Conservation (phyloP, 345 rosid genomes). For the Eucalyptus globulus region DNA sequence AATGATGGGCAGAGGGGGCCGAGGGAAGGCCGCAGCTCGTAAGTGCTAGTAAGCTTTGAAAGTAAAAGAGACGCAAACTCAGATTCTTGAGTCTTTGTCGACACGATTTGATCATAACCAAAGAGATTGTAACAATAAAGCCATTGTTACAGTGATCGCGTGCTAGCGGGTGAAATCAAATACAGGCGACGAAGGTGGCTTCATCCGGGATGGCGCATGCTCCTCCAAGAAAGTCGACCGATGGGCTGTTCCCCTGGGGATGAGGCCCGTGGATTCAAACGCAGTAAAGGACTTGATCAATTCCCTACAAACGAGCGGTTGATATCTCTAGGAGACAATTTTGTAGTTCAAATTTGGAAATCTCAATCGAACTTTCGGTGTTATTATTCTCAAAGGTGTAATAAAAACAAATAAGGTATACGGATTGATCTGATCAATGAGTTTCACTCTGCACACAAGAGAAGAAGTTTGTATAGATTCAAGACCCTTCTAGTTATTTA, state of each 20-base stretch:
- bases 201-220: not conserved
- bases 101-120: too few relatives aligned
- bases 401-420: not conserved
- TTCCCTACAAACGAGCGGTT: not conserved
- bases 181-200: not conserved
- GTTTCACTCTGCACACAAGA: not conserved
- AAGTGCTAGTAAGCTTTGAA: not conserved
- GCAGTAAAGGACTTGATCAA: not conserved
- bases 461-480: too few relatives aligned
- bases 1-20: not conserved
- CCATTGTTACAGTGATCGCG: too few relatives aligned
- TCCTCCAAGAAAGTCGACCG: not conserved
- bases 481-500: not conserved
- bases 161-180: too few relatives aligned
- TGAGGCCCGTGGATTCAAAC: not conserved
- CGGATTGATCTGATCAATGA: accelerated
- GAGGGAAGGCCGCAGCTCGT: not conserved
- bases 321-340: not conserved
- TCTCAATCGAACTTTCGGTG: too few relatives aligned
- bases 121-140: too few relatives aligned
- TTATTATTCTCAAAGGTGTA: too few relatives aligned
- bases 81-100: too few relatives aligned
- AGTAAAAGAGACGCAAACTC: not conserved
- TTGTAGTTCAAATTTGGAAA: not conserved
- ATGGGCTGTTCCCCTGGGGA: not conserved